Base-by-base conservation (phyloP, 257 asterid species). In the Ophiorrhiza pumila region DNA sequence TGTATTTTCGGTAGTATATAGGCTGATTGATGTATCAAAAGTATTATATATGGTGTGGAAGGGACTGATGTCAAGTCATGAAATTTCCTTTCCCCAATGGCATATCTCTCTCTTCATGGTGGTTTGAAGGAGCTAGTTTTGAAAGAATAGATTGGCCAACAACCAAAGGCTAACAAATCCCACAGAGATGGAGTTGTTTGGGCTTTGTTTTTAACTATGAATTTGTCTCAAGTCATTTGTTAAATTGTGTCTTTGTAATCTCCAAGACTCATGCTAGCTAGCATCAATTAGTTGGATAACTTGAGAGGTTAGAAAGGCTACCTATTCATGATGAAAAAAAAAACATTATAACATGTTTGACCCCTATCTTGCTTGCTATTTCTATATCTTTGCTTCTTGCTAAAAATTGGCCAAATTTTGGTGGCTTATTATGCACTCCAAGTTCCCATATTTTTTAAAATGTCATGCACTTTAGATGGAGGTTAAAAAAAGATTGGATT, bases 91-190 rank as follows among this genome's bases (percentile, higher is more conserved):
- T 55, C 34, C 15, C n/a, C 37, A 68, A 39, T 2, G 58, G 72
- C 10, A 23, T 55, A 22, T 23, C 56, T 45, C 68, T 42, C 43
- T 75, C 49, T 69, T 50, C 32, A 72, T 17, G 57, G 80, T 52
- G 47, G 78, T 68, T 73, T 59, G 78, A 70, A 72, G 74, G 68
- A 42, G 72, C 80, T 65, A 81, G 49, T 61, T 37, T 76, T 67
- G 65, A 68, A 69, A 77, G 86, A 84, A 82, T 80, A 78, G 88
- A 85, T 86, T 70, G 88, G 83, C 83, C 81, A 89, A 85, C 97
- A 11, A 87, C 91, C 80, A 31, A 70, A 45, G 81, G 71, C 84
- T 75, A 85, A 80, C 81, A 65, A 71, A 79, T 62, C 14, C 66
- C 47, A 70, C 31, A 52, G 45, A 70, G 65, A 56, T 73, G 85